These are phyloP conservation scores for Aphanomyces stellatus DNA, from an alignment of 352 stramenopile species.

Conservation along the genomic window DNA sequence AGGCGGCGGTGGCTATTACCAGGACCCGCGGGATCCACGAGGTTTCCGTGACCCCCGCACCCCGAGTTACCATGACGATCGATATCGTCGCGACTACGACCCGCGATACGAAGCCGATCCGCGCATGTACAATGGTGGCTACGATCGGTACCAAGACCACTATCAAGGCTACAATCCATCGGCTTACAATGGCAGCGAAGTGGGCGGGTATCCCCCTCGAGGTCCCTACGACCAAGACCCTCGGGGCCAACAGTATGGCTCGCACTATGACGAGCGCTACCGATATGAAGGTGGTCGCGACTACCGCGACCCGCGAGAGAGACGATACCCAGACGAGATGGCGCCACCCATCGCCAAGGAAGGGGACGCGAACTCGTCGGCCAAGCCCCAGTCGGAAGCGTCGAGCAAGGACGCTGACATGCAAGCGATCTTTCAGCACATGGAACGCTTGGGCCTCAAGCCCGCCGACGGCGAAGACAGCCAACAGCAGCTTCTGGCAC, in stretches of 20 bases:
- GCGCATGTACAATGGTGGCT: neutral
- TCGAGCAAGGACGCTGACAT: neutral
- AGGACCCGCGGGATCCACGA: neutral
- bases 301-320: too few species aligned
- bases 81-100: neutral
- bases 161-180: neutral
- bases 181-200: neutral
- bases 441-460: slow-evolving; percentile 6
- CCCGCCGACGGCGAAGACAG: neutral
- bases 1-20: neutral
- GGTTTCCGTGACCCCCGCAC: neutral
- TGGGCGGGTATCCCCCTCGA: too few species aligned
- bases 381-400: neutral
- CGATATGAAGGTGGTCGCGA: too few species aligned
- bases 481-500: neutral
- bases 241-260: too few species aligned
- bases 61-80: neutral
- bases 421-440: neutral
- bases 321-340: neutral
- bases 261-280: too few species aligned
- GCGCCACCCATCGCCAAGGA: neutral
- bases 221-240: too few species aligned
- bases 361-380: neutral
- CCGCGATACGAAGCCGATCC: neutral
- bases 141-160: neutral